Evolutionary conservation across 306 rosid species (phyloP), one percentile per base, ranked within the genome.

Genomic region (Vachellia pachyceras): DNA sequence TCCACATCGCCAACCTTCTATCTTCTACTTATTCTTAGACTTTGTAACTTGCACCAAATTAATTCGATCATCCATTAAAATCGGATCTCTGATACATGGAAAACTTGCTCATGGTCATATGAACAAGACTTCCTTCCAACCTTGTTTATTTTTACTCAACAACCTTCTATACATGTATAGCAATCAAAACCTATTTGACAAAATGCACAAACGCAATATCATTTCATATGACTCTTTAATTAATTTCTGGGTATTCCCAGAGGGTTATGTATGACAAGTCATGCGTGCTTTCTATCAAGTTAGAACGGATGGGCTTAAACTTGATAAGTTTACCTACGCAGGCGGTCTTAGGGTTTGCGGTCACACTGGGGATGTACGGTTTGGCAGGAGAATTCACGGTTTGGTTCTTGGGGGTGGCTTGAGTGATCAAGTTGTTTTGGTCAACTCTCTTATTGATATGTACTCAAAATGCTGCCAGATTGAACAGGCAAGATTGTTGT

Each of bases 301-400:
- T 50, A 83, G 87, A 77, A 67, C 42, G 73, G 66, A 29, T 6
- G 79, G 77, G 65, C 77, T 79, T 39, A 76, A 71, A 25, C 81
- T 74, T 46, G 90, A 87, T 72, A 88, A 83, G 82, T 83, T 83
- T 65, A 87, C 92, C 71, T 90, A 81, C 74, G 82, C 85, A 0
- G 82, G 87, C 6, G 82, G 82, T 65, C 70, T 90, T 39, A 61
- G 81, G n/a, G n/a, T n/a, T n/a, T n/a, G n/a, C n/a, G n/a, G n/a
- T n/a, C n/a, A n/a, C n/a, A n/a, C n/a, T n/a, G 57, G 80, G 39
- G 80, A 87, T 73, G 45, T 83, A 36, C 47, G 36, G 49, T 66
- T 77, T 6, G 94, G 92, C 3, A 76, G 82, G 87, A 50, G 52
- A 57, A 65, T 86, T 80, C 92, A 90, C 69, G 87, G 89, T n/a